Conservation (phyloP, 768 basidiomycete genomes). For the Leccinellum albellum region DNA sequence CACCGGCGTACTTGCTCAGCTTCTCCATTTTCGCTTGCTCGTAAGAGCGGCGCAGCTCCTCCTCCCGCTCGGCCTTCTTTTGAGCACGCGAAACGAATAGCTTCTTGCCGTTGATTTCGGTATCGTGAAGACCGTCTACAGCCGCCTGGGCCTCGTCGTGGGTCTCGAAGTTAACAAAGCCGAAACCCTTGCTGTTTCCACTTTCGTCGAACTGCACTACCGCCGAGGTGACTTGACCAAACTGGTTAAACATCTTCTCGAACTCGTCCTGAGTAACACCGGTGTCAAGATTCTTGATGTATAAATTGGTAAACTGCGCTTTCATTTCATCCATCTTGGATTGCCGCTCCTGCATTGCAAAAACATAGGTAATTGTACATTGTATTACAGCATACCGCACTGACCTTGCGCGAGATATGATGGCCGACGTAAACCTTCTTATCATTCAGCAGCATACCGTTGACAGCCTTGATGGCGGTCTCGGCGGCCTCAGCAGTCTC, state of each 20-base stretch:
- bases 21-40: constrained; percentile 97
- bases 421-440: constrained; percentile 99
- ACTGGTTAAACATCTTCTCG: constrained; percentile 69
- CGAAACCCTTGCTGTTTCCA: constrained; percentile 94
- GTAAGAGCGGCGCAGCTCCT: constrained; percentile 89
- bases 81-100: constrained; percentile 95
- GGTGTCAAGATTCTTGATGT: constrained; percentile 92
- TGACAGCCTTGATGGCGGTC: constrained; percentile 95
- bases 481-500: constrained; percentile 96
- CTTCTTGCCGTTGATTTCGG: constrained; percentile 79
- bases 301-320: constrained; percentile 96
- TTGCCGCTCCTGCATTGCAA: constrained; percentile 72
- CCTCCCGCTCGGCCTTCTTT: constrained; percentile 97
- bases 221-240: constrained; percentile 85
- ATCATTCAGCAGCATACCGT: constrained; percentile 99
- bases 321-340: constrained; percentile 98
- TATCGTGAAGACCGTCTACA: constrained; percentile 85
- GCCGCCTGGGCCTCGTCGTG: constrained; percentile 93
- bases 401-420: constrained; percentile 93
- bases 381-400: constrained; percentile 13
- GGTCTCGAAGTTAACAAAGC: constrained; percentile 93
- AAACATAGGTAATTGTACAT: background rate
- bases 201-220: constrained; percentile 79
- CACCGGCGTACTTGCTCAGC: constrained; percentile 95
- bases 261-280: constrained; percentile 87